Conservation (phyloP, 306 rosid genomes). For the Senna siamea region DNA sequence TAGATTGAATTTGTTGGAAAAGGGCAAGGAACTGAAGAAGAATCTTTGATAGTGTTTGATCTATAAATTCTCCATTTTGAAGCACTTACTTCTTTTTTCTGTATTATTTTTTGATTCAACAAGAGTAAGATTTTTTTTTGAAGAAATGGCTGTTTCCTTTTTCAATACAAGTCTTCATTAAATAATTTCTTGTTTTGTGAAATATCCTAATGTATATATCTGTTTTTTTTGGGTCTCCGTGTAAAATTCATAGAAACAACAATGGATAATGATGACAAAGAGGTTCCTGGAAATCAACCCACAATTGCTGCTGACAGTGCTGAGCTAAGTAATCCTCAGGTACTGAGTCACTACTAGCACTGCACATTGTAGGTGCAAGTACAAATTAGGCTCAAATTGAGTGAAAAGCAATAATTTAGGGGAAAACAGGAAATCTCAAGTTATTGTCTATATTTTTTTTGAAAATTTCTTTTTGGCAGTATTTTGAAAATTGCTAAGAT, state of each 20-base stretch:
- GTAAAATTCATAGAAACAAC: conserved; percentile 49
- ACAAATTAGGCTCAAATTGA: not conserved
- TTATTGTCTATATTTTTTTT: too few species aligned
- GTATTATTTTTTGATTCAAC: not conserved
- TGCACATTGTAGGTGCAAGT: conserved; percentile 4
- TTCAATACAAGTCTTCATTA: conserved; percentile 14
- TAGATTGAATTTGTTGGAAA: not conserved
- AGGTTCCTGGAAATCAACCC: conserved; percentile 49
- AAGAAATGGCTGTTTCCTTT: conserved; percentile 13
- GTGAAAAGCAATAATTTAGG: conserved; percentile 5
- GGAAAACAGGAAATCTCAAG: too few species aligned
- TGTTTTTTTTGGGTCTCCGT: not conserved
- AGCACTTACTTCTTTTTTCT: not conserved
- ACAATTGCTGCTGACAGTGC: conserved; percentile 43
- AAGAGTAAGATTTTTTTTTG: not conserved
- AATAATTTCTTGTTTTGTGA: not conserved
- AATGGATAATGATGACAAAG: conserved; percentile 43
- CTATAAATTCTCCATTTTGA: not conserved
- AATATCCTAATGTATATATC: conserved; percentile 5
- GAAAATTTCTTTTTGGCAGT: too few species aligned
- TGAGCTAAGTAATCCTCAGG: conserved; percentile 61
- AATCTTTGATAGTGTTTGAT: not conserved
- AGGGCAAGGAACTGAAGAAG: not conserved
- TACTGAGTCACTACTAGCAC: conserved; percentile 30
- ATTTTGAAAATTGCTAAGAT: conserved; percentile 25